These are phyloP conservation scores for Xylona heveae DNA, from an alignment of 495 filamentous ascomycete genomes.

Conservation along the genomic window DNA sequence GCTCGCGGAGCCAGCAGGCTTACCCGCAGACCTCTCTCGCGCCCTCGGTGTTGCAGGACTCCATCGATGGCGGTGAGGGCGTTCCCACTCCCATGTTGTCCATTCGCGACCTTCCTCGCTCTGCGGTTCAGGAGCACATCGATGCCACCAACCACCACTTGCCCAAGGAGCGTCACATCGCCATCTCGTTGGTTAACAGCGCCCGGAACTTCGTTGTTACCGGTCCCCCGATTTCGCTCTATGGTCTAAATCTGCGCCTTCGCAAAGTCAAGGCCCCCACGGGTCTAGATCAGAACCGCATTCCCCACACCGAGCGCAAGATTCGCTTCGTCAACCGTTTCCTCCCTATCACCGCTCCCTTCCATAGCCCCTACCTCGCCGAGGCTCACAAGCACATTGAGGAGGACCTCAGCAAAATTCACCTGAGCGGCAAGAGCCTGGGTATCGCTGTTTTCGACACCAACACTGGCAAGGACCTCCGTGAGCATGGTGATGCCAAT, in stretches of 20 bases:
- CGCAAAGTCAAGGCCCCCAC: constrained; percentile 95
- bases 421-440: constrained; percentile 43
- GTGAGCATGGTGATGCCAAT: constrained; percentile 34
- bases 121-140: constrained; percentile 81
- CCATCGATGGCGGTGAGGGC: constrained; percentile 82
- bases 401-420: constrained; percentile 67
- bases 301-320: constrained; percentile 89
- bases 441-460: constrained; percentile 77
- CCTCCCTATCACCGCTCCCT: constrained; percentile 89
- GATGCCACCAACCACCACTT: constrained; percentile 91
- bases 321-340: constrained; percentile 93
- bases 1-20: constrained; percentile 91
- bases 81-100: constrained; percentile 92
- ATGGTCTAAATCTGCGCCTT: constrained; percentile 81
- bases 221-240: constrained; percentile 83
- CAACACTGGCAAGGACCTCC: constrained; percentile 61
- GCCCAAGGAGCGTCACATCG: constrained; percentile 76
- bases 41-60: constrained; percentile 84
- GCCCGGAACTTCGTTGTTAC: constrained; percentile 93
- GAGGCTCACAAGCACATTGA: constrained; percentile 59
- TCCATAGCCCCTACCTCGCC: constrained; percentile 84
- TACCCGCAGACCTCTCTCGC: constrained; percentile 87
- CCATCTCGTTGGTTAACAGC: constrained; percentile 89
- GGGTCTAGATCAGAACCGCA: constrained; percentile 83
- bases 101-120: constrained; percentile 71